These are phyloP conservation scores for Komagataella populi DNA, from an alignment of 805 yeast species.

Conservation along the genomic window DNA sequence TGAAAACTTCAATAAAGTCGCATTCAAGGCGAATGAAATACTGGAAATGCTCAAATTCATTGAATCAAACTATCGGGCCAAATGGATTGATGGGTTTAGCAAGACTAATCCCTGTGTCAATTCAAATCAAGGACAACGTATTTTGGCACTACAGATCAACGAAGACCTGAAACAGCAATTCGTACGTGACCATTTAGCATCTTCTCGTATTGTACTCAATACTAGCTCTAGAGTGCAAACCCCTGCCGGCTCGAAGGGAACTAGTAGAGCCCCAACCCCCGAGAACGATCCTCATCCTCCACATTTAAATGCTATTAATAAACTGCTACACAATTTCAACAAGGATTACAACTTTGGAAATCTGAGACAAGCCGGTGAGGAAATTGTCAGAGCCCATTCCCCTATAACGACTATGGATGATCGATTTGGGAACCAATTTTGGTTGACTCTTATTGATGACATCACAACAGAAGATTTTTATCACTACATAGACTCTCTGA, in stretches of 20 bases:
- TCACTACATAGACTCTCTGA: constrained; percentile 22
- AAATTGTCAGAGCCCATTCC: not conserved
- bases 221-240: not conserved
- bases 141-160: constrained; percentile 9
- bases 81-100: constrained; percentile 57
- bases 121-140: not conserved
- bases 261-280: not conserved
- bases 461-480: constrained; percentile 18
- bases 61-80: constrained; percentile 38
- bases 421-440: constrained; percentile 1
- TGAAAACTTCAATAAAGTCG: constrained; percentile 21
- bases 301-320: constrained; percentile 16
- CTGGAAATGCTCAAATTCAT: constrained; percentile 40
- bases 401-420: not conserved
- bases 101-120: constrained; percentile 1
- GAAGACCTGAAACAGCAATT: constrained; percentile 10
- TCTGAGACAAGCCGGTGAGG: not conserved
- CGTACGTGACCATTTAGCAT: constrained; percentile 10
- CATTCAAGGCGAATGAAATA: constrained; percentile 35
- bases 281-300: not conserved
- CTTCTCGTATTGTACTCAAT: not conserved
- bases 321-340: constrained; percentile 17
- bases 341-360: constrained; percentile 1
- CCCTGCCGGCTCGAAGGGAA: not conserved
- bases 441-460: constrained; percentile 7